phyloP scores from a whole-genome alignment of 805 yeast genomes.

The Priceomyces fermenticarens region DNA sequence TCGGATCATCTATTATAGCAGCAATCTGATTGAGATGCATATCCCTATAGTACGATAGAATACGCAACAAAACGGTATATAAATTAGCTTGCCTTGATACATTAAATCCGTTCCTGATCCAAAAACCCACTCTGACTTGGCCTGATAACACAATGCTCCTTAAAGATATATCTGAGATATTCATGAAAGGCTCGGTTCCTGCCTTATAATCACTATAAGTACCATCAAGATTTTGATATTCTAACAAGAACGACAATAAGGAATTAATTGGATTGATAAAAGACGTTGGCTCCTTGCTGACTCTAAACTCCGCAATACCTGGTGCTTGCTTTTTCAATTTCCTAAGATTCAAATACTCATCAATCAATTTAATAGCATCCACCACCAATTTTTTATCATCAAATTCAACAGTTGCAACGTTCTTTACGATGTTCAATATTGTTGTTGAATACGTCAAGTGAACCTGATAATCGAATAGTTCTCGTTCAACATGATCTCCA shows the following conservation, averaged over 20 bases:
- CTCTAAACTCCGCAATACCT: constrained; percentile 36
- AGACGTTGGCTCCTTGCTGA: constrained; percentile 50
- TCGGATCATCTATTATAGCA: constrained; percentile 36
- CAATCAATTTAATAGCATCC: constrained; percentile 29
- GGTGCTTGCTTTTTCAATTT: constrained; percentile 19
- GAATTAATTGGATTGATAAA: constrained; percentile 61
- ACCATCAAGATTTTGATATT: constrained; percentile 24
- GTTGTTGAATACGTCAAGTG: constrained; percentile 50
- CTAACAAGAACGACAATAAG: constrained; percentile 46
- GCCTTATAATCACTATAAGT: constrained; percentile 12
- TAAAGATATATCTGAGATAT: constrained; percentile 54
- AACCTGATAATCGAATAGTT: constrained; percentile 46
- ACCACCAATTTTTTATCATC: constrained; percentile 15
- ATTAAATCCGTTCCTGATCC: constrained; percentile 71
- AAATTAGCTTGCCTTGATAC: constrained; percentile 49
- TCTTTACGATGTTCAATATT: constrained; percentile 39
- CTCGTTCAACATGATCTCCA: constrained; percentile 68
- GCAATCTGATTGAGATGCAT: constrained; percentile 46
- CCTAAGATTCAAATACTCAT: constrained; percentile 26
- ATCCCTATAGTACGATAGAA: constrained; percentile 41
- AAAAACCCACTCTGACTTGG: constrained; percentile 61
- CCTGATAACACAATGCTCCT: constrained; percentile 59
- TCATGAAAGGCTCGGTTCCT: constrained; percentile 33
- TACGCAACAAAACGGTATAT: constrained; percentile 41
- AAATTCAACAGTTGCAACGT: constrained; percentile 21